A percentile compares a stretch with the other conserved stretches of the same genome.
These are phyloP conservation scores for Rhytidhysteron rufulum DNA, from an alignment of 2,329 filamentous ascomycete species.

Conservation along the genomic window DNA sequence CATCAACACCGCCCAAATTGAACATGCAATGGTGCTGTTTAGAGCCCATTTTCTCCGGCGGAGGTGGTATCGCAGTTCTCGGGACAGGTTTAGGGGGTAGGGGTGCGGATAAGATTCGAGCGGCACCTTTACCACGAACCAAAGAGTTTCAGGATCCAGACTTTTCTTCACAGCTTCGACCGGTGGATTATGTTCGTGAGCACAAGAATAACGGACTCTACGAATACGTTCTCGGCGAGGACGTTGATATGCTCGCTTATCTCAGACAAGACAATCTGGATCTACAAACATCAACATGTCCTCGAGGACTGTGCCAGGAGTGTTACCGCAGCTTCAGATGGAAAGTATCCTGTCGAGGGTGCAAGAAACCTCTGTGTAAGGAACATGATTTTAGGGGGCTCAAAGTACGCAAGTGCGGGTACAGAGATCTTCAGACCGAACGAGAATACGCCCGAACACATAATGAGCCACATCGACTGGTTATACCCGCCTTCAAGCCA, in stretches of 20 bases:
- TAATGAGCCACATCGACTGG: slow-evolving; percentile 27
- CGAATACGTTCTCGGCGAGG: slow-evolving; percentile 38
- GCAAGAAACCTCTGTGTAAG: slow-evolving; percentile 55
- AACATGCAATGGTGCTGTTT: slow-evolving; percentile 60
- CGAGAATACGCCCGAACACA: slow-evolving; percentile 36
- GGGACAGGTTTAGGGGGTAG: slow-evolving; percentile 45
- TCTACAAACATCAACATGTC: slow-evolving; percentile 44
- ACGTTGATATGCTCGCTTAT: slow-evolving; percentile 37
- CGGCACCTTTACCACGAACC: slow-evolving; percentile 53
- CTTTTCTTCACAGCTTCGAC: slow-evolving; percentile 47
- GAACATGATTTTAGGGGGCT: slow-evolving; percentile 57
- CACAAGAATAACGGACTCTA: slow-evolving; percentile 39
- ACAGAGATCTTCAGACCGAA: slow-evolving; percentile 52
- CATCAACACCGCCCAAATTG: slow-evolving; percentile 44
- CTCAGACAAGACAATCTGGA: slow-evolving; percentile 41
- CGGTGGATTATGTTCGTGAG: slow-evolving; percentile 40
- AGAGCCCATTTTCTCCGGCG: slow-evolving; percentile 57
- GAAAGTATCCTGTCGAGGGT: slow-evolving; percentile 57
- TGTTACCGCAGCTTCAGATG: slow-evolving; percentile 57
- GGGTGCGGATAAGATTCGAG: slow-evolving; percentile 54
- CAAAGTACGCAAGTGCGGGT: slow-evolving; percentile 56
- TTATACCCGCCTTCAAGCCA: slow-evolving; percentile 36
- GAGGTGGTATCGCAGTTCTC: slow-evolving; percentile 56
- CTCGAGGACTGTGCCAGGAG: slow-evolving; percentile 55
- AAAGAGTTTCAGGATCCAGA: slow-evolving; percentile 56